phyloP scores from a whole-genome alignment of 2,329 filamentous ascomycete genomes.

The Elsinoe arachidis region DNA sequence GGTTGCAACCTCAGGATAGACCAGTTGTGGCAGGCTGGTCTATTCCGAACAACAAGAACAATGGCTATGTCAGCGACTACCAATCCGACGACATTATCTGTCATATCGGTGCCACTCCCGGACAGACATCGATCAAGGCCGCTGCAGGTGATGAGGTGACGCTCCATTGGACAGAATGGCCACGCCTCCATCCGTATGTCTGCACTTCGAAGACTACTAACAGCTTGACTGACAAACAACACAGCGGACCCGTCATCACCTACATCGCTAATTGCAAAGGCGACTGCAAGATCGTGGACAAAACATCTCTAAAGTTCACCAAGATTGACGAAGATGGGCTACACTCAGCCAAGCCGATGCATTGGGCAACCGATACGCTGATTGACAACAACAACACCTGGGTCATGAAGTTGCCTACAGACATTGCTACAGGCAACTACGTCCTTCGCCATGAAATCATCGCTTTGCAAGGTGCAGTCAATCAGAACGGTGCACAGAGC shows the following conservation, averaged over 20 bases:
- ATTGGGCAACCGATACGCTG: conserved; percentile 49
- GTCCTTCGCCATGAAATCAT: conserved; percentile 54
- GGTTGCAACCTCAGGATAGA: conserved; percentile 23
- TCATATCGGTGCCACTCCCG: conserved; percentile 48
- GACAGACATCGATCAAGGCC: conserved; percentile 44
- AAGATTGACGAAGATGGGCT: conserved; percentile 55
- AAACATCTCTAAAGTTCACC: conserved; percentile 49
- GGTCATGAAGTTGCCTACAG: conserved; percentile 44
- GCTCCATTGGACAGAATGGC: conserved; percentile 58
- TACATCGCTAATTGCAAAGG: conserved; percentile 53
- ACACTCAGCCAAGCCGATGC: conserved; percentile 32
- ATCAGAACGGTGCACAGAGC: conserved; percentile 36
- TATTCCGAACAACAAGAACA: conserved; percentile 34
- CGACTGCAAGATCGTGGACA: conserved; percentile 44
- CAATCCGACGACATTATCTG: conserved; percentile 24
- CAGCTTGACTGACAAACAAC: conserved; percentile 19
- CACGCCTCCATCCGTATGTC: conserved; percentile 41
- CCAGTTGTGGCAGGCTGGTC: conserved; percentile 47
- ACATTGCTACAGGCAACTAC: conserved; percentile 49
- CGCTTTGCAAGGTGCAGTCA: conserved; percentile 47
- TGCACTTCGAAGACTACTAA: too few relatives aligned
- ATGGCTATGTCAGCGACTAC: conserved; percentile 25
- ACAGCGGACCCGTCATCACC: conserved; percentile 56
- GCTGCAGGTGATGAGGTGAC: conserved; percentile 51
- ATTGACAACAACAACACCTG: conserved; percentile 40